These are phyloP conservation scores for Metarhizium robertsii DNA, from an alignment of 2,329 filamentous ascomycete species.

Conservation along the genomic window DNA sequence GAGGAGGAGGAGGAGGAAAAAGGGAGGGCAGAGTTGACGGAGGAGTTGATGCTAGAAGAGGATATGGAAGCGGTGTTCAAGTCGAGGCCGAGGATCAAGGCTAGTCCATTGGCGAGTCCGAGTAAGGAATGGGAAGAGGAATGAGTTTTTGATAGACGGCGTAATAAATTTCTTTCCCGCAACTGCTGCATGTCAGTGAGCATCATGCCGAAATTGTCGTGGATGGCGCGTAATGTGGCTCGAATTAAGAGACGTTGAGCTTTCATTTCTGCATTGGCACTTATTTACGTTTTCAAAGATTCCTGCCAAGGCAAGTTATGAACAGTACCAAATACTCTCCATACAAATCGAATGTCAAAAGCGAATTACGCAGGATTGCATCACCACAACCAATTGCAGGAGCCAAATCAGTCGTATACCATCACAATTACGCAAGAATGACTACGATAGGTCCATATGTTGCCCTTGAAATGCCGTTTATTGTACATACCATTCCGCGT, in stretches of 20 bases:
- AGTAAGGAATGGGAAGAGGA: slow-evolving; percentile 22
- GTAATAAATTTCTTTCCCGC: background rate
- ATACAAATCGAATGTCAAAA: too few species aligned
- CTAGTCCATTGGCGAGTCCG: slow-evolving; percentile 56
- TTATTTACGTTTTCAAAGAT: too few species aligned
- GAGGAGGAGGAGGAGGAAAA: slow-evolving; percentile 36
- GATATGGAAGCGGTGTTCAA: slow-evolving; percentile 81
- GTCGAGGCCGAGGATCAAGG: slow-evolving; percentile 69
- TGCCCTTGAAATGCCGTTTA: background rate
- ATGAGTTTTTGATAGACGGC: background rate
- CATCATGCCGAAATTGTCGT: too few species aligned
- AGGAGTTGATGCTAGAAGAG: slow-evolving; percentile 61
- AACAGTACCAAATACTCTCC: too few species aligned
- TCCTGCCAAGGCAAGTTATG: too few species aligned
- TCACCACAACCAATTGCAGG: too few species aligned
- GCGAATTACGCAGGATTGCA: too few species aligned
- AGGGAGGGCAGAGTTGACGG: slow-evolving; percentile 43
- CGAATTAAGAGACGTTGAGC: too few species aligned
- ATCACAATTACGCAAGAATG: background rate
- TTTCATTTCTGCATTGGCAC: too few species aligned
- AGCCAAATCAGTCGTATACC: too few species aligned
- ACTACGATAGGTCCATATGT: background rate
- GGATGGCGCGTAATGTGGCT: too few species aligned
- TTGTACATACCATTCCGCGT: background rate
- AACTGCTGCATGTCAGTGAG: too few species aligned